These are phyloP conservation scores for Zygosaccharomyces pseudorouxii DNA, from an alignment of 805 yeast species.

Conservation along the genomic window DNA sequence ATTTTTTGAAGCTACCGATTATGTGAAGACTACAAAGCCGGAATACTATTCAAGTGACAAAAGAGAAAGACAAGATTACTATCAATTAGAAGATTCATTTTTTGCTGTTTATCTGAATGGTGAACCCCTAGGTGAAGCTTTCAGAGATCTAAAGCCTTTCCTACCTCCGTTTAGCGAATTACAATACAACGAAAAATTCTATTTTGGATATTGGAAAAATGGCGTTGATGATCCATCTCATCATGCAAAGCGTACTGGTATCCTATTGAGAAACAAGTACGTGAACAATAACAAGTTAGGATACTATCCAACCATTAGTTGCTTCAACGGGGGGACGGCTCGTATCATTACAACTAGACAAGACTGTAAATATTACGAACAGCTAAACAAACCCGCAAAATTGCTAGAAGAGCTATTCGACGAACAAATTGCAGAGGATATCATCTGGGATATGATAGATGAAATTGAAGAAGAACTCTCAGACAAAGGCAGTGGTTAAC, in stretches of 20 bases:
- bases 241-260: slow-evolving; percentile 24
- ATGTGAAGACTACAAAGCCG: slow-evolving; percentile 33
- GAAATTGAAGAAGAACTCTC: slow-evolving; percentile 59
- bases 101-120: slow-evolving; percentile 80
- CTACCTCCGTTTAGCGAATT: slow-evolving; percentile 71
- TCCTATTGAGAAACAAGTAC: slow-evolving; percentile 34
- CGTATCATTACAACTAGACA: slow-evolving; percentile 61
- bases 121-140: slow-evolving; percentile 54
- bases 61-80: slow-evolving; percentile 39
- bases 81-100: slow-evolving; percentile 43
- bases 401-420: slow-evolving; percentile 58
- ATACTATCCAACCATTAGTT: slow-evolving; percentile 86
- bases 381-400: slow-evolving; percentile 31
- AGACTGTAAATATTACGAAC: slow-evolving; percentile 41
- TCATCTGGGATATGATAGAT: slow-evolving; percentile 78
- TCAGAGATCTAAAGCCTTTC: slow-evolving; percentile 65
- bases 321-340: slow-evolving; percentile 74
- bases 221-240: slow-evolving; percentile 15
- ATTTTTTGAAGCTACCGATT: slow-evolving; percentile 80
- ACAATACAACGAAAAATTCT: slow-evolving; percentile 38
- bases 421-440: slow-evolving; percentile 73
- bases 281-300: slow-evolving; percentile 84
- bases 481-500: not conserved
- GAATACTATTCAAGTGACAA: slow-evolving; percentile 32
- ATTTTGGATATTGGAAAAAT: slow-evolving; percentile 31